Base-by-base conservation (phyloP, 805 yeast species). In the Hanseniaspora occidentalis region DNA sequence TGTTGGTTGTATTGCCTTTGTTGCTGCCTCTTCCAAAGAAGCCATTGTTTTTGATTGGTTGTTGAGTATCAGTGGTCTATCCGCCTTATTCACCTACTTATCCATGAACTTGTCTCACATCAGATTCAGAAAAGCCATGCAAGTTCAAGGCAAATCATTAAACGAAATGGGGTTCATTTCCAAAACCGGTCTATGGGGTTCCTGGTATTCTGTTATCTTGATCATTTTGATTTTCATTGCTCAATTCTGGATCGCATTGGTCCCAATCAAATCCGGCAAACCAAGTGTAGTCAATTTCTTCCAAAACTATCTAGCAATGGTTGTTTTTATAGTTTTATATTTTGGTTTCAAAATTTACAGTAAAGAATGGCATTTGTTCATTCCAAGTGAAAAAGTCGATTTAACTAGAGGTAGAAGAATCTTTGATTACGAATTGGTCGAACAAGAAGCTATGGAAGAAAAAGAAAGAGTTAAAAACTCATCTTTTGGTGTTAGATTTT, bases 211-310 rank as follows among this genome's bases (percentile, higher is more conserved):
- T 6, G 53, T 71, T 11, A 38, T 63, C 10, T 57, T 78, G 47
- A 71, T 75, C 53, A 40, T 62, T 9, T 61, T 76, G 42, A 67
- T 77, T 23, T 50, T 77, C 20, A 57, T 70, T 39, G 79, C 77
- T 2, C 82, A 76, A 53, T 75, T 77, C 56, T 77, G 81, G 78
- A 69, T 79, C 43, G 88, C 92, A 4, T 61, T 83, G 31, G 82
- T 67, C 67, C 94, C 94, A 41, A 53, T 75, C 5, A 44, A 54
- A 10, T 60, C 49, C 6, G 70, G 68, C 22, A 42, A 45, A 21
- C 41, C 44, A n/a, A 59, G 58, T 38, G 66, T 65, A 27, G 52
- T 56, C 29, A 53, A 57, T 31, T 77, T 77, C 57, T 76, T 76
- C 62, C 60, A 69, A 57, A 57, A 62, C 36, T 75, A 74, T 52